Base-by-base conservation (phyloP, 2,329 filamentous ascomycete genomes). In the Chrysosporium keratinophilum region DNA sequence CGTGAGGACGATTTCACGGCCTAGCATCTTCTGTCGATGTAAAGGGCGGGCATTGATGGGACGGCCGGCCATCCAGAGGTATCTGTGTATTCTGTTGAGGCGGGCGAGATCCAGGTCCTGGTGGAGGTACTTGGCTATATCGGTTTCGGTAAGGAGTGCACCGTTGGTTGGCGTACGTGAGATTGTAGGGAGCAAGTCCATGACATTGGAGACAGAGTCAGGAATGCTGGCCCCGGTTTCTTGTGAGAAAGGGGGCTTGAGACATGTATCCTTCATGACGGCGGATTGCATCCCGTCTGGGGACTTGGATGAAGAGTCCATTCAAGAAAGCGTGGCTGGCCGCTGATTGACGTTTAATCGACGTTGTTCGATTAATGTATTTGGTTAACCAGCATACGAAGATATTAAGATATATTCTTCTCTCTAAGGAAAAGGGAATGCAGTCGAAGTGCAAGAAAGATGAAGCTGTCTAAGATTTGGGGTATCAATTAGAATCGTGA, bases 11-110 rank as follows among this genome's bases (percentile, higher is more conserved):
- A 67, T 56, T 10, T 55, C 41, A 14, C 59, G 58, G 15, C 54
- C 52, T 11, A 64, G 47, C n/a, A 63, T 35, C 12, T 54, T 45
- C 19, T 64, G 59, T 2, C 50, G 53, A 43, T 66, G 62, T 6
- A 68, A 55, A 3, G 64, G 58, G 5, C 64, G 60, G 15, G 61
- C 55, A 5, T 55, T 57, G 46, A 54, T 52, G 2, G 60, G 59
- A 14, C 54, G 54, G 5, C 65, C 65, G 33, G 57, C 65, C 23
- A 65, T 52, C 62, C 62, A 64, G 14, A 66, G 57, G n/a, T 57
- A 47, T 4, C 55, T n/a, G 34, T 62, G 55, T 34, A 66, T 59
- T 11, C 50, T 52, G 43, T 65, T 59, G 31, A 66, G 59, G n/a
- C 55, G 55, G 35, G 44, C 20, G n/a, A 57, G 50, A 31, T 54